Evolutionary conservation across 495 filamentous ascomycete species (phyloP), one percentile per base, ranked within the genome.

Genomic region (Rostrohypoxylon terebratum): DNA sequence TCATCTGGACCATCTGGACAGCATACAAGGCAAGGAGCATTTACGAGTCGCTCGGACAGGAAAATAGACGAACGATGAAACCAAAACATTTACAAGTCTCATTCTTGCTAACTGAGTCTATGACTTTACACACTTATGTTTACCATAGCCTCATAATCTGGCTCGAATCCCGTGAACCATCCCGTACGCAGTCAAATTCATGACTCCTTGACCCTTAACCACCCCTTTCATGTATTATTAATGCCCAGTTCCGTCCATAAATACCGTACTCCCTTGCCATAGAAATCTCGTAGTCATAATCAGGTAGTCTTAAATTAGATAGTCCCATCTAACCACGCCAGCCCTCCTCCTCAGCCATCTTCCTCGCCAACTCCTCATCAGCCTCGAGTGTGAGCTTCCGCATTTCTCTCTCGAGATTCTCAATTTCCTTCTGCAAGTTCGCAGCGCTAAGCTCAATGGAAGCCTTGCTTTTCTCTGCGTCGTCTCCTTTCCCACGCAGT

Each of bases 291-390:
- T 31, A 28, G 23, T 8, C 16, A 3, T 25, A 13, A 53, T n/a
- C n/a, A n/a, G n/a, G n/a, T 38, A 38, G 11, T 38, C 34, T 13
- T 9, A 4, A 13, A 13, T 42, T 42, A 14, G 11, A n/a, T 42
- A 14, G 4, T 28, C 8, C 33, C n/a, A 25, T 36, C 34, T 10
- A 47, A 20, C 23, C 20, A 18, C 33, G 36, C 31, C 23, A 20
- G n/a, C 40, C n/a, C 31, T 68, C 36, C 59, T 69, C 70, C 45
- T 69, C 51, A 57, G 40, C 66, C 50, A 69, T 31, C 47, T 31
- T 45, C 54, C 69, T 44, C 50, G 69, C 75, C 25, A 72, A 9
- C 62, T 75, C 65, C 61, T 72, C 72, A 28, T 77, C 75, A 6
- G 66, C 69, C 60, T 77, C 68, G 13, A 72, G n/a, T 44, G 60